Evolutionary conservation across 768 basidiomycete genomes (phyloP).

Genomic region (Leccinum ochraceum): DNA sequence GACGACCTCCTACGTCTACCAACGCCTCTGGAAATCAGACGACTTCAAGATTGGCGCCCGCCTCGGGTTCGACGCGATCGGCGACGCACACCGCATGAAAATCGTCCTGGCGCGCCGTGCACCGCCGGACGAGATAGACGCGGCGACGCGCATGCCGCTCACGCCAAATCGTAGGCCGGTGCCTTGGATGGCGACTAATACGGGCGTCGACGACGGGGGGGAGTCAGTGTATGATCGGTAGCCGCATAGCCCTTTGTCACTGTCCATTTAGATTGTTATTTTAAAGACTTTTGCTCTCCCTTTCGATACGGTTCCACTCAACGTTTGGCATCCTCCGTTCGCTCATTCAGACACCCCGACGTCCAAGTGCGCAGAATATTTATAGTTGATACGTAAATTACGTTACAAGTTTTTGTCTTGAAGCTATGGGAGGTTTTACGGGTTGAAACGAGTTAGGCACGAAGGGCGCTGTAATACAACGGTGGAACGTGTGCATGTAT

Average conservation of each 20-base stretch:
- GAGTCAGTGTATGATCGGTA: constrained; percentile 20
- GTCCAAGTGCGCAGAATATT: constrained; percentile 21
- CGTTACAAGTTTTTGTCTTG: constrained; percentile 30
- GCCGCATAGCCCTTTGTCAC: background rate
- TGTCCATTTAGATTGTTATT: background rate
- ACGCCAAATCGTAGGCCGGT: constrained; percentile 3
- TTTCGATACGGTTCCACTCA: background rate
- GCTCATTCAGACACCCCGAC: background rate
- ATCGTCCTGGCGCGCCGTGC: constrained; percentile 45
- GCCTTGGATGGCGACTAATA: constrained; percentile 13
- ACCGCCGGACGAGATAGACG: background rate
- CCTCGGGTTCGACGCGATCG: constrained; percentile 54
- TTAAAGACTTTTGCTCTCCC: background rate
- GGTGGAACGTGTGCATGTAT: background rate
- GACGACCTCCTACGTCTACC: constrained; percentile 56
- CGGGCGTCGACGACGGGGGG: background rate
- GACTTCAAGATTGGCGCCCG: constrained; percentile 58
- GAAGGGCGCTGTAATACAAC: constrained; percentile 22
- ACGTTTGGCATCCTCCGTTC: background rate
- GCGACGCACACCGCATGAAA: constrained; percentile 32
- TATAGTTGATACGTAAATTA: constrained; percentile 37
- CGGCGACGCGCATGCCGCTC: constrained; percentile 1
- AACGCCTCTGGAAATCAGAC: constrained; percentile 67
- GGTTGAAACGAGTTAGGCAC: background rate
- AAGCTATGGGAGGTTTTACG: constrained; percentile 4